phyloP scores from a whole-genome alignment of 805 yeast genomes.

The Starmera pachycereana region DNA sequence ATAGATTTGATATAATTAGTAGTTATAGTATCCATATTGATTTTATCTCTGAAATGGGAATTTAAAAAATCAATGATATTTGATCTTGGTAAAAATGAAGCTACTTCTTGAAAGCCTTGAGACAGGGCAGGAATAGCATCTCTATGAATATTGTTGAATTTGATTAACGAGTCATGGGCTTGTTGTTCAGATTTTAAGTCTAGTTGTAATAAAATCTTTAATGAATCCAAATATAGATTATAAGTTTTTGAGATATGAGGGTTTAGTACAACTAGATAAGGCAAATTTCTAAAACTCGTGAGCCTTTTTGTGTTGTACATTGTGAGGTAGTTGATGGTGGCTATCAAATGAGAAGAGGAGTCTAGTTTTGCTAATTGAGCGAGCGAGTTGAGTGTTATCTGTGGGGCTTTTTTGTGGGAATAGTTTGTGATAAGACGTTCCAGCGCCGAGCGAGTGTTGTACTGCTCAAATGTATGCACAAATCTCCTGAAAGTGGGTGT shows the following conservation, averaged over 20 bases:
- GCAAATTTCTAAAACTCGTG: slow-evolving; percentile 59
- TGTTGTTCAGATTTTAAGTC: slow-evolving; percentile 35
- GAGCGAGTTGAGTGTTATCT: slow-evolving; percentile 40
- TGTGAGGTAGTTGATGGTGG: slow-evolving; percentile 46
- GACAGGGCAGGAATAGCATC: slow-evolving; percentile 79
- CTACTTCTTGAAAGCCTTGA: slow-evolving; percentile 68
- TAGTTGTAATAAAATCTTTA: slow-evolving; percentile 37
- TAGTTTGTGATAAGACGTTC: slow-evolving; percentile 50
- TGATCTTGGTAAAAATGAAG: slow-evolving; percentile 32
- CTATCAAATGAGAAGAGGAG: slow-evolving; percentile 28
- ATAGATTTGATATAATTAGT: slow-evolving; percentile 74
- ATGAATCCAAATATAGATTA: slow-evolving; percentile 60
- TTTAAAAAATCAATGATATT: slow-evolving; percentile 58
- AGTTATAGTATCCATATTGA: slow-evolving; percentile 76
- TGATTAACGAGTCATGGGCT: slow-evolving; percentile 42
- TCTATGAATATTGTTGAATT: slow-evolving; percentile 65
- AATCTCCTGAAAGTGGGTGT: too few relatives aligned
- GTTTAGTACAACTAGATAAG: slow-evolving; percentile 77
- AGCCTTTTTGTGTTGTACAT: slow-evolving; percentile 63
- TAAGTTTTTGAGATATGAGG: slow-evolving; percentile 79
- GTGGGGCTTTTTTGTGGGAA: slow-evolving; percentile 41
- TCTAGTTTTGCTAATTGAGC: slow-evolving; percentile 29
- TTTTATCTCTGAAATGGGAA: slow-evolving; percentile 71
- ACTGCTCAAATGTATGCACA: slow-evolving; percentile 32
- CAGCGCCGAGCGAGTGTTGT: slow-evolving; percentile 45